Evolutionary conservation across 1,284 basidiomycete genomes (phyloP), one percentile per base, ranked within the genome.

Genomic region (Cutaneotrichosporon sp.): DNA sequence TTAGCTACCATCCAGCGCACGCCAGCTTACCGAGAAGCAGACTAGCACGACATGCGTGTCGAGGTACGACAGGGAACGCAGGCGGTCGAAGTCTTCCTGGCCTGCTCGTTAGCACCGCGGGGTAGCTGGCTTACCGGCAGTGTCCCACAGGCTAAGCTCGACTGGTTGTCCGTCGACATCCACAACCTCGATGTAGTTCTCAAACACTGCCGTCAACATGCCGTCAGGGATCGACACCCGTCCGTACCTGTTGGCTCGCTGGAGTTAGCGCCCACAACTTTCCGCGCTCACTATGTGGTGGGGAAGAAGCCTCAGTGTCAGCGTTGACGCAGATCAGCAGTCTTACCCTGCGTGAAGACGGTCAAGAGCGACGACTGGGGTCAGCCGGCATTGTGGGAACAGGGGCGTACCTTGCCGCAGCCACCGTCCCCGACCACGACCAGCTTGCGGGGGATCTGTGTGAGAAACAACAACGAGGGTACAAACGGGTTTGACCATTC

Each of bases 141-240:
- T 97, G 77, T 98, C 95, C 95, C 95, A 98, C 62, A 98, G 76
- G 72, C 91, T 92, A 53, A 98, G 82, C 74, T 98, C 95, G 13
- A 97, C 87, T 22, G 85, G 76, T 68, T 90, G 88, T 34, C 90
- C 90, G 62, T 94, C 91, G 25, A 97, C 85, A 65, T 84, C 84
- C 51, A 93, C 79, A 67, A 91, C 89, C 74, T 94, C 90, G 7
- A 95, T 91, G 72, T 94, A 93, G 81, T 95, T 95, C 78, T 95
- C 92, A 68, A 95, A 94, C 10, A 93, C 74, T 72, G 36, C 20
- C 9, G 47, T 64, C 22, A 55, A 20, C 20, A 70, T 52, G 77
- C 0, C 79, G 73, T 16, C 76, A 51, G 33, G n/a, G 9, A 20
- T 18, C 77, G 11, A 6, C n/a, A n/a, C n/a, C n/a, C n/a, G n/a